phyloP scores from a whole-genome alignment of 2,329 filamentous ascomycete species.

The Mycosphaerella sp. region DNA sequence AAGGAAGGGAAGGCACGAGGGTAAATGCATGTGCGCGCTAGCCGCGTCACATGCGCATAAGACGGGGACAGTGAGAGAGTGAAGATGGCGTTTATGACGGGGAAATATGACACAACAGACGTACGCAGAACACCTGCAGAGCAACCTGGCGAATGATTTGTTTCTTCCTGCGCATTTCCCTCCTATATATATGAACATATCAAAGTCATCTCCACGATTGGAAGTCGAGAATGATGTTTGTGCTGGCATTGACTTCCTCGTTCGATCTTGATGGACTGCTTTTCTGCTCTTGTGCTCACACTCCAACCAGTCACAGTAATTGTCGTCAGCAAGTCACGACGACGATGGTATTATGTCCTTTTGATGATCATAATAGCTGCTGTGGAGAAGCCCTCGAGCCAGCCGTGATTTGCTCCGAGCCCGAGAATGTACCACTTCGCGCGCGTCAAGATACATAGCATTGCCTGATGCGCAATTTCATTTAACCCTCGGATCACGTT shows the following conservation, averaged over 20 bases:
- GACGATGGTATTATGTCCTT: too few relatives aligned
- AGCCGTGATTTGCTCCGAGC: not conserved
- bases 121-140: not conserved
- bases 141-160: not conserved
- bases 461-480: not conserved
- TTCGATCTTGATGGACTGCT: not conserved
- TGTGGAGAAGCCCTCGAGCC: too few relatives aligned
- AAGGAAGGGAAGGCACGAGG: too few relatives aligned
- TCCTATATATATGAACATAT: too few relatives aligned
- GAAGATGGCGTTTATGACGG: not conserved
- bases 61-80: not conserved
- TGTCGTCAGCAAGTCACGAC: too few relatives aligned
- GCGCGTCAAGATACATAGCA: conserved; percentile 15
- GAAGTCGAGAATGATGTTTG: too few relatives aligned
- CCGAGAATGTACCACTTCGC: conserved; percentile 14
- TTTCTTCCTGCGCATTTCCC: not conserved
- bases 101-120: too few relatives aligned
- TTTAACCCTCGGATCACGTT: not conserved
- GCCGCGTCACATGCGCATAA: too few relatives aligned
- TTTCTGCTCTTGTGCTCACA: not conserved
- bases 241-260: not conserved
- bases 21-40: too few relatives aligned
- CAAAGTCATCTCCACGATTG: not conserved
- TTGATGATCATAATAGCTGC: too few relatives aligned
- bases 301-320: not conserved